phyloP scores from a whole-genome alignment of 2,329 filamentous ascomycete species.

The Curvularia sp. region DNA sequence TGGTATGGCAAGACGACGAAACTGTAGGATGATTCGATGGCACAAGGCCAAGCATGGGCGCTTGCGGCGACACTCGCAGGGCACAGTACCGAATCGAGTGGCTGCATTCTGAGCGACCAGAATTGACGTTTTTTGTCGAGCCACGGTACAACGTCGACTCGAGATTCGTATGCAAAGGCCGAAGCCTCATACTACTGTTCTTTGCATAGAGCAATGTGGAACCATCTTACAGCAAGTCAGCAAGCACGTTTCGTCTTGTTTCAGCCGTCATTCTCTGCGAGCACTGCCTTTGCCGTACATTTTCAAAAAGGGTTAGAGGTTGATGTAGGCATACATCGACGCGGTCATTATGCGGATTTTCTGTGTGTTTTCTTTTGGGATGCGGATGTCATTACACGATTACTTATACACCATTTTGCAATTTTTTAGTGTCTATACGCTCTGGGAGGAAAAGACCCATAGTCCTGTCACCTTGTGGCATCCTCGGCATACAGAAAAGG shows the following conservation, averaged over 20 bases:
- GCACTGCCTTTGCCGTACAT: slow-evolving; percentile 7
- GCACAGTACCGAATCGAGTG: slow-evolving; percentile 10
- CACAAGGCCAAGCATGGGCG: slow-evolving; percentile 2
- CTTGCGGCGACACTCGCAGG: slow-evolving; percentile 6
- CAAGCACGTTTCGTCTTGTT: slow-evolving; percentile 18
- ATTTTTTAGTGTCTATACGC: slow-evolving; percentile 37
- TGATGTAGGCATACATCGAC: slow-evolving; percentile 5
- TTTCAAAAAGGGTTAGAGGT: slow-evolving; percentile 2
- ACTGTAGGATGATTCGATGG: slow-evolving; percentile 15
- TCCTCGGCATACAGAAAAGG: slow-evolving; percentile 19
- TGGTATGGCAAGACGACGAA: slow-evolving; percentile 38
- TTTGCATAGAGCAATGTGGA: slow-evolving; percentile 18
- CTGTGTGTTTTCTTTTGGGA: slow-evolving; percentile 16
- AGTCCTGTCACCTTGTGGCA: slow-evolving; percentile 13
- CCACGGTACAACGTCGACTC: slow-evolving; percentile 13
- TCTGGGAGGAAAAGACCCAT: slow-evolving; percentile 23
- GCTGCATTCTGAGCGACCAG: slow-evolving; percentile 3
- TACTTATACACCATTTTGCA: slow-evolving; percentile 31
- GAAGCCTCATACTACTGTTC: slow-evolving; percentile 19
- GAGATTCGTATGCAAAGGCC: slow-evolving; percentile 19
- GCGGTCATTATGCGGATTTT: slow-evolving; percentile 7
- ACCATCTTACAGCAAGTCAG: slow-evolving; percentile 22
- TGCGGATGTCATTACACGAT: slow-evolving; percentile 22
- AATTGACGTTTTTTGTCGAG: slow-evolving; percentile 7
- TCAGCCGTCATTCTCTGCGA: slow-evolving; percentile 6